Base-by-base conservation (phyloP, 345 rosid genomes). In the Euphorbia peplus region DNA sequence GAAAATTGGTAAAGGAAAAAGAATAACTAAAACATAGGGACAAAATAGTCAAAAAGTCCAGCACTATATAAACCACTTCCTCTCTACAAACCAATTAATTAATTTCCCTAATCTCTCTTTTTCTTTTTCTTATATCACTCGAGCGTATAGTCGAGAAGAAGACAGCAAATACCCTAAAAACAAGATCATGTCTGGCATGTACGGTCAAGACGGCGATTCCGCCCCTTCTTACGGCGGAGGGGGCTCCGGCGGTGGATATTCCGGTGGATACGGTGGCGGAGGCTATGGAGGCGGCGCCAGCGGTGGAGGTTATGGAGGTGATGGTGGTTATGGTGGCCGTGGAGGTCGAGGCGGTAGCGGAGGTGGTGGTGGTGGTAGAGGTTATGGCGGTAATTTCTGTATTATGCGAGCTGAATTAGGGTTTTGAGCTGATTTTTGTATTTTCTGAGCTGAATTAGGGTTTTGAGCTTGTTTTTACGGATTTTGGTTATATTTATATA, bases 201-300 rank as follows among this genome's bases (percentile, higher is more conserved):
- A 91, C 81, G 89, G 87, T 66, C 91, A 91, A 75, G 88, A 82
- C 48, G 85, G 86, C 76, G 86, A 84, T 19, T 70, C 73, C 19
- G 75, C 73, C 60, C 76, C 73, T 47, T 70, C 73, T 39, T 62
- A 83, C 46, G 83, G 77, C 28, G 80, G 73, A 18, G 80, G 37
- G 57, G 82, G 48, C 69, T 73, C 81, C n/a, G 81, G n/a, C n/a
- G 75, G 72, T 15, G 76, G 71, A 7, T 62, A 68, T 30, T 68
- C 60, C 1, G 84, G 84, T 24, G 77, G 71, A 16, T 85, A 73
- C 28, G 60, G 48, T 3, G 46, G 60, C 15, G 60, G 70, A 11
- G 83, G 81, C 57, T 72, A 70, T 42, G 81, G 83, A 2, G 83
- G 81, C 11, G 75, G 75, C 7, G 47, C 37, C 7, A 21, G 68